Base-by-base conservation (phyloP, 768 basidiomycete species). In the Boletellus emodensis region DNA sequence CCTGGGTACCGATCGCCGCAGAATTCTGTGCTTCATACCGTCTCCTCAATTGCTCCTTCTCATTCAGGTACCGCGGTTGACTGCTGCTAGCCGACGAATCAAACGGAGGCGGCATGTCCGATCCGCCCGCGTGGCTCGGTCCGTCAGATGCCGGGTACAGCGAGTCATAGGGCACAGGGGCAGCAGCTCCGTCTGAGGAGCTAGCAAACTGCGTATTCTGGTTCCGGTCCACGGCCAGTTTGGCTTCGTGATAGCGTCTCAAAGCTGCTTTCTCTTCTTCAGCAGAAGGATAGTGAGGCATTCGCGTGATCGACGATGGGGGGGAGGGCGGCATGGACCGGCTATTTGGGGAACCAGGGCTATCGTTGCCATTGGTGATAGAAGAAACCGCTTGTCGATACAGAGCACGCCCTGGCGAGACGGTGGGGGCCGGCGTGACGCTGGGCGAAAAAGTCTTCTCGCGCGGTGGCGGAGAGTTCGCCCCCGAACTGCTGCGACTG, bases 251-350 rank as follows among this genome's bases (percentile, higher is more conserved):
- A 61, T 87, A 91, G 51, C 82, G 72, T 55, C 64, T 74, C 48
- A 90, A 61, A 20, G 83, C 83, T 3, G 79, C 84, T 61, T 90
- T 90, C 67, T 91, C 89, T 61, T 87, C 78, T 53, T 82, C 84
- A 0, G 87, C 87, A 17, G 81, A 79, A 32, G 70, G 67, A 58
- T 81, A 86, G 28, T 77, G 75, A 28, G 81, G 78, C 4, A 74
- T 61, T 3, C 61, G 52, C 6, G 63, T 51, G 34, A 57, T 30
- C 6, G 70, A 51, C 37, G 61, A 22, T 32, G 71, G 54, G 22
- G 59, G 63, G 33, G 66, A 47, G 50, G 71, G 52, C n/a, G 68
- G 59, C 22, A 64, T 48, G 12, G 60, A 65, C 9, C 67, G 65
- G n/a, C 64, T 51, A 32, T 57, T 59, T 1, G 64, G 55, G 5